A percentile compares a stretch with the other conserved stretches of the same genome.
phyloP scores from a whole-genome alignment of 2,329 filamentous ascomycete species.

The Neopestalotiopsis rosae region DNA sequence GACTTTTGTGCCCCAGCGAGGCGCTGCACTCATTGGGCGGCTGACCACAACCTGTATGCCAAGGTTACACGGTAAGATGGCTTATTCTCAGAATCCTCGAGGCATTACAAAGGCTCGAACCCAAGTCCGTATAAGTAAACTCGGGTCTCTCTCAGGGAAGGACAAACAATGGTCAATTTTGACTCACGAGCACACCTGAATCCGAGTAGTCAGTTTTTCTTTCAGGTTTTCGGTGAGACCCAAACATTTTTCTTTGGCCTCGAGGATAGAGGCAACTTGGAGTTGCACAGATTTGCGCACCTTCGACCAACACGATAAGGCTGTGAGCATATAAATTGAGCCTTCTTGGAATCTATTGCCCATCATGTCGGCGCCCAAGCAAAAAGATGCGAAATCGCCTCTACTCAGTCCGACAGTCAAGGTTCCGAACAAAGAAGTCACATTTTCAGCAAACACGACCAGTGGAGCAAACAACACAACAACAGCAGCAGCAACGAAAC shows the following conservation, averaged over 20 bases:
- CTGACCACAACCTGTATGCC: not conserved
- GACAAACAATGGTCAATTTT: conserved; percentile 4
- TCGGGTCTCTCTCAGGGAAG: not conserved
- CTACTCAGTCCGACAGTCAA: conserved; percentile 3
- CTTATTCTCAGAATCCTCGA: not conserved
- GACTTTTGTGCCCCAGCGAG: not conserved
- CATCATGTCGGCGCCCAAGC: not conserved
- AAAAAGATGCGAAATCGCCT: conserved; percentile 6
- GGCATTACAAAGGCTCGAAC: not conserved
- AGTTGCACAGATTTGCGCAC: not conserved
- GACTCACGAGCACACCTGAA: not conserved
- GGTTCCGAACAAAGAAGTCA: not conserved
- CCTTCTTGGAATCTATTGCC: not conserved
- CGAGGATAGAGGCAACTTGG: not conserved
- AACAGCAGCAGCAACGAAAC: not conserved
- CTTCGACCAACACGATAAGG: not conserved
- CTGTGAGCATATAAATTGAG: not conserved
- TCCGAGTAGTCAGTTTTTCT: not conserved
- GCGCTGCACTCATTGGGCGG: not conserved
- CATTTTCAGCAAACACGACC: not conserved
- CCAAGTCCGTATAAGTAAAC: not conserved
- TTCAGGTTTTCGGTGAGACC: not conserved
- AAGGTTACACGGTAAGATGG: not conserved
- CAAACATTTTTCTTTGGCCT: not conserved
- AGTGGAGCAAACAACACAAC: not conserved